These are phyloP conservation scores for Aspergillus ellipticus DNA, from an alignment of 495 filamentous ascomycete genomes.

Conservation along the genomic window DNA sequence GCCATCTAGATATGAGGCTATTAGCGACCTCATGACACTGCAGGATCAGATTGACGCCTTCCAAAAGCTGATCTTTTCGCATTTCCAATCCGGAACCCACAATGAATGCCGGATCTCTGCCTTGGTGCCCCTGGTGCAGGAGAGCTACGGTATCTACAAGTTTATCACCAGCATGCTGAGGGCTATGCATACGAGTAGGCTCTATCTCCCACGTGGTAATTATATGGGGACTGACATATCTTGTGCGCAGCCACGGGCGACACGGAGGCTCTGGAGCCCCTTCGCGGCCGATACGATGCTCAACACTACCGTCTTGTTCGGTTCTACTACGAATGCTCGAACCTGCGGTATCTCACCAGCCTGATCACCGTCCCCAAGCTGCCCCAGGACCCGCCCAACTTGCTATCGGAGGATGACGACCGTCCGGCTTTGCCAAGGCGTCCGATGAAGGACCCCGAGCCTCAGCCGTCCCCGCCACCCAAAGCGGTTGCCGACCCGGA, in stretches of 20 bases:
- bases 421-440: conserved; percentile 79
- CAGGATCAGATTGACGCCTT: conserved; percentile 98
- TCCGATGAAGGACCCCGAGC: conserved; percentile 60
- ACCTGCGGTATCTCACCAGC: conserved; percentile 91
- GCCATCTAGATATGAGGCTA: conserved; percentile 75
- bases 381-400: conserved; percentile 86
- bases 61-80: conserved; percentile 96
- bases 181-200: conserved; percentile 92
- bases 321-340: conserved; percentile 99
- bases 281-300: conserved; percentile 83
- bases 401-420: conserved; percentile 78
- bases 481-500: conserved; percentile 76
- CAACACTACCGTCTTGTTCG: conserved; percentile 94
- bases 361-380: conserved; percentile 95
- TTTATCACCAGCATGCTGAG: conserved; percentile 92
- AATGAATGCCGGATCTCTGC: conserved; percentile 97
- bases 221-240: conserved; percentile 11
- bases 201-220: background rate
- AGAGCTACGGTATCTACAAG: conserved; percentile 98
- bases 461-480: conserved; percentile 61
- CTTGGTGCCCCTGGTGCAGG: conserved; percentile 87
- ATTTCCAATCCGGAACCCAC: conserved; percentile 84
- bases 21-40: conserved; percentile 90
- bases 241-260: conserved; percentile 72
- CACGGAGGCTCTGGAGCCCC: conserved; percentile 87